Conservation (phyloP, 805 yeast genomes). For the Yamadazyma scolyti region DNA sequence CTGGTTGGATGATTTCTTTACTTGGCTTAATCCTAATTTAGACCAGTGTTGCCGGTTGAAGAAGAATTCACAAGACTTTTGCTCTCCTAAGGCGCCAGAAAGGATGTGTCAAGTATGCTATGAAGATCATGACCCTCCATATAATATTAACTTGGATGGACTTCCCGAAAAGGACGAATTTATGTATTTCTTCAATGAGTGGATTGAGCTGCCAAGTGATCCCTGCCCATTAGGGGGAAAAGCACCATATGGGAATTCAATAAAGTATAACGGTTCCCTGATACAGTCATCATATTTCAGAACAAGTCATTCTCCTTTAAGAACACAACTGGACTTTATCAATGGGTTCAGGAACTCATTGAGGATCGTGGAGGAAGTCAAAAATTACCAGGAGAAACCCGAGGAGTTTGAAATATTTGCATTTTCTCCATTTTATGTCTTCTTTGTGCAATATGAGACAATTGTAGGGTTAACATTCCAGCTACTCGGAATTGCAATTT, state of each 20-base stretch:
- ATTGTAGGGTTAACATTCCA: conserved; percentile 57
- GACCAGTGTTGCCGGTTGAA: conserved; percentile 81
- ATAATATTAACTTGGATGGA: conserved; percentile 74
- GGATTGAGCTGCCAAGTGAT: conserved; percentile 84
- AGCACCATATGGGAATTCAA: conserved; percentile 76
- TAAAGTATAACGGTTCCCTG: conserved; percentile 39
- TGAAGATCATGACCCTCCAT: conserved; percentile 52
- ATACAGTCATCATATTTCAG: conserved; percentile 69
- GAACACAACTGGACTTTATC: conserved; percentile 83
- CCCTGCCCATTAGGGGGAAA: conserved; percentile 95
- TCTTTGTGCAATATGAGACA: conserved; percentile 81
- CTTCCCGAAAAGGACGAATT: conserved; percentile 75
- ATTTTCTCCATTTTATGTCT: conserved; percentile 89
- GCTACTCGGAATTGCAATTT: conserved; percentile 50
- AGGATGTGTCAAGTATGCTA: conserved; percentile 75
- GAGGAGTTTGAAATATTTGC: conserved; percentile 63
- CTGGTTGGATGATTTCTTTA: conserved; percentile 89
- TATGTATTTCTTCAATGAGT: conserved; percentile 64
- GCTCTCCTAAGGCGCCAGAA: conserved; percentile 63
- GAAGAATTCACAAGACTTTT: conserved; percentile 52
- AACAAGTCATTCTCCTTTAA: conserved; percentile 71
- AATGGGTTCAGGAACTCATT: conserved; percentile 70
- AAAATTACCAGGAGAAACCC: conserved; percentile 28
- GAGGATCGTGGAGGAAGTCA: conserved; percentile 58
- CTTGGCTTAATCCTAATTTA: conserved; percentile 82